A percentile compares a stretch with the other conserved stretches of the same genome.
These are phyloP conservation scores for Pseudogymnoascus sp. DNA, from an alignment of 2,329 filamentous ascomycete genomes.

Conservation along the genomic window DNA sequence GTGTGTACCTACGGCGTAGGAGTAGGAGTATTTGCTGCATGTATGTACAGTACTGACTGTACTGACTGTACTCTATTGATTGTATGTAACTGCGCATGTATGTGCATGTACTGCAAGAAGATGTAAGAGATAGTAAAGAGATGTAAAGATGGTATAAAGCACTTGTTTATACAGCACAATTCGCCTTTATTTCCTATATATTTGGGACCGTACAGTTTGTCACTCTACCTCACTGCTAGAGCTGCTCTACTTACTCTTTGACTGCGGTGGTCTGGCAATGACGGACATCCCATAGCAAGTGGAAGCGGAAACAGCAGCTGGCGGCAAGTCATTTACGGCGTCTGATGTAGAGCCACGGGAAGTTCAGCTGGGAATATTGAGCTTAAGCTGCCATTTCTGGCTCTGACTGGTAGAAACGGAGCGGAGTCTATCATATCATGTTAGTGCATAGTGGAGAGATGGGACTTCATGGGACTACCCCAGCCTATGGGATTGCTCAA, in stretches of 20 bases:
- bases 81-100: background rate
- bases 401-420: background rate
- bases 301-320: too few species aligned
- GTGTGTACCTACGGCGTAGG: too few species aligned
- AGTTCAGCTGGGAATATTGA: background rate
- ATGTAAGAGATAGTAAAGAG: background rate
- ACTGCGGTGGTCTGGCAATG: background rate
- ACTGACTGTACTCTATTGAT: background rate
- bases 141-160: background rate
- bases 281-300: background rate
- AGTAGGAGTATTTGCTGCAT: background rate
- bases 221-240: background rate
- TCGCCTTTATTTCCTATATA: background rate
- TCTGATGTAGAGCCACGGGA: background rate
- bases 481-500: background rate
- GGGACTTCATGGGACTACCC: background rate
- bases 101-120: background rate
- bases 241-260: background rate
- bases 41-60: too few species aligned
- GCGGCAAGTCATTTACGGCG: background rate
- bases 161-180: background rate
- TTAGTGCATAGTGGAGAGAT: slow-evolving; percentile 4
- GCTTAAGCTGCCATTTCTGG: background rate
- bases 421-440: slow-evolving; percentile 1
- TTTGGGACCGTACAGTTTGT: background rate